A percentile compares a stretch with the other conserved stretches of the same genome.
Conservation (phyloP, 225 moss, liverwort and hornwort species). For the Straminergon stramineum region DNA sequence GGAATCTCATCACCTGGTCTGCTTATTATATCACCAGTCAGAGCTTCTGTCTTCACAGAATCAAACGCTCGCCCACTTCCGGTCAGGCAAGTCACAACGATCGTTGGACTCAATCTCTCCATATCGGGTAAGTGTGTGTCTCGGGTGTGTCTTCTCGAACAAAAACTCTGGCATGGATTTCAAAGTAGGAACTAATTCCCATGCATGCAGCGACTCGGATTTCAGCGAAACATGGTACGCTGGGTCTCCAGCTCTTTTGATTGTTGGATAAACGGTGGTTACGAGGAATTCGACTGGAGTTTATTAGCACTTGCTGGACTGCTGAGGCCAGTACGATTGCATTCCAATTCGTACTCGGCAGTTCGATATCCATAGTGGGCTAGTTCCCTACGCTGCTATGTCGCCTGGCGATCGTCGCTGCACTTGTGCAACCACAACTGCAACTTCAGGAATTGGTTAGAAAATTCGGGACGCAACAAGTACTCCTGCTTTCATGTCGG, state of each 20-base stretch:
- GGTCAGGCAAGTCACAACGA: background rate
- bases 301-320: background rate
- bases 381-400: too few relatives aligned
- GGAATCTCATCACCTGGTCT: background rate
- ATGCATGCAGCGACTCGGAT: background rate
- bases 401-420: background rate
- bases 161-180: background rate
- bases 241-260: background rate
- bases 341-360: background rate
- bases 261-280: background rate
- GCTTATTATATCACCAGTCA: background rate
- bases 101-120: background rate
- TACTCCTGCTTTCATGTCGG: background rate
- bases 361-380: background rate
- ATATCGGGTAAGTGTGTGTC: background rate
- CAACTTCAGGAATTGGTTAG: background rate
- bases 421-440: background rate
- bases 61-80: background rate
- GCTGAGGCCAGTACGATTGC: background rate
- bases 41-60: too few relatives aligned
- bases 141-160: background rate
- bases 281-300: background rate
- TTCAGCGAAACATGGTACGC: background rate
- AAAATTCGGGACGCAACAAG: background rate
- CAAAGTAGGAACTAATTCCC: background rate